Conservation (phyloP, 768 basidiomycete species). For the Sutorius australiensis region DNA sequence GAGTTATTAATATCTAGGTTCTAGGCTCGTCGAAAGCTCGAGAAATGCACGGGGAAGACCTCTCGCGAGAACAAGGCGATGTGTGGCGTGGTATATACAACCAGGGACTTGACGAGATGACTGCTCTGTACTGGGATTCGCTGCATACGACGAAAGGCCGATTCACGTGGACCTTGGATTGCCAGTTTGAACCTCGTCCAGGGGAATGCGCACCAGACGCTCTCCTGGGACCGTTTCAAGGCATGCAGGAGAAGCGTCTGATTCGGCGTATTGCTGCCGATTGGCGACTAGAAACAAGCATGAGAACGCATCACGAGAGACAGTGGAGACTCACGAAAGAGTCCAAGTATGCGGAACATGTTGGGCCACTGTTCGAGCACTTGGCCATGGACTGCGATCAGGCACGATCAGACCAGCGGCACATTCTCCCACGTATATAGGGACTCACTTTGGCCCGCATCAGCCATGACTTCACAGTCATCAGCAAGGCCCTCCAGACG, state of each 20-base stretch:
- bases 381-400: slow-evolving; percentile 62
- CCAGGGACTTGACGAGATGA: neutral
- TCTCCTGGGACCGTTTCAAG: slow-evolving; percentile 41
- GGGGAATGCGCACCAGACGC: slow-evolving; percentile 67
- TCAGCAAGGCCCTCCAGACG: slow-evolving; percentile 66
- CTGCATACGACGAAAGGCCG: neutral
- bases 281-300: slow-evolving; percentile 42
- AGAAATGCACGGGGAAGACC: neutral
- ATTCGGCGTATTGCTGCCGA: slow-evolving; percentile 33
- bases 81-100: neutral
- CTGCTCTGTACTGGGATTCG: neutral
- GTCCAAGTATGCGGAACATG: slow-evolving; percentile 73
- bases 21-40: neutral
- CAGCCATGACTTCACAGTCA: slow-evolving; percentile 74
- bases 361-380: slow-evolving; percentile 78
- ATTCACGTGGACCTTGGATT: slow-evolving; percentile 11
- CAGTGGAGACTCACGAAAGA: slow-evolving; percentile 52
- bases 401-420: neutral
- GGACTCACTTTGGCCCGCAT: slow-evolving; percentile 61
- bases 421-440: too few species aligned
- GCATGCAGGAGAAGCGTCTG: slow-evolving; percentile 19
- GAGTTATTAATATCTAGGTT: neutral
- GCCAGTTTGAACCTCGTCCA: slow-evolving; percentile 55
- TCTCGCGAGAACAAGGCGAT: neutral
- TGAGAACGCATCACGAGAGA: neutral